Base-by-base conservation (phyloP, 2,329 filamentous ascomycete species). In the Pestalotiopsis sp. region DNA sequence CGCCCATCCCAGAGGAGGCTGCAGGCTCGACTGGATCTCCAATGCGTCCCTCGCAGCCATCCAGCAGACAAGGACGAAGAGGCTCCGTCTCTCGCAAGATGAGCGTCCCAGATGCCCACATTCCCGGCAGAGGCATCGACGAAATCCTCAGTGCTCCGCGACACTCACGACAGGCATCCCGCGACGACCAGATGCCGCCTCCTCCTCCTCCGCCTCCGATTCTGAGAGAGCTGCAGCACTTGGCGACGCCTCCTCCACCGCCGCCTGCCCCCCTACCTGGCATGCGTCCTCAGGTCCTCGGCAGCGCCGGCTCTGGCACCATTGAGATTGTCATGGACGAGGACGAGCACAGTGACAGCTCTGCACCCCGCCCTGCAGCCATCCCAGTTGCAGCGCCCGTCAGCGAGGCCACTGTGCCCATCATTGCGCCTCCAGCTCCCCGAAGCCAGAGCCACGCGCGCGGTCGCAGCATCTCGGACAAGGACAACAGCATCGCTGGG, bases 291-390 rank as follows among this genome's bases (percentile, higher is more conserved):
- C 79, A 80, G 7, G 75, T 85, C 60, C 82, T 84, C 70, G 77
- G 79, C 39, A 82, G 69, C 41, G 45, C 45, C 20, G 84, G 82
- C 7, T 85, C 87, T 0, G 88, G 86, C 4, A 86, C 88, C 74
- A 90, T 91, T 71, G 89, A 91, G 76, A 89, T 91, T 70, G 88
- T 91, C 64, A 89, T 90, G 85, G 88, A 91, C 71, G 87, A 89
- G 2, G 86, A 89, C 5, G 83, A 87, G 20, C 73, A 76, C 67
- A 61, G 31, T 52, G 56, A 73, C 72, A 45, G 70, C 14, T 20
- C 45, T 20, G 45, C 41, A 69, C 38, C 70, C 65, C 36, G 70
- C 14, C 45, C 45, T 20, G 45, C 41, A 69, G 41, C 70, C 67
- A 38, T 71, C 2, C 72, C 80, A 13, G 71, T 76, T 13, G 80